A percentile compares a stretch with the other conserved stretches of the same genome.
Evolutionary conservation across 2,329 filamentous ascomycete species (phyloP).

Genomic region (Dothiorella sarmentorum): DNA sequence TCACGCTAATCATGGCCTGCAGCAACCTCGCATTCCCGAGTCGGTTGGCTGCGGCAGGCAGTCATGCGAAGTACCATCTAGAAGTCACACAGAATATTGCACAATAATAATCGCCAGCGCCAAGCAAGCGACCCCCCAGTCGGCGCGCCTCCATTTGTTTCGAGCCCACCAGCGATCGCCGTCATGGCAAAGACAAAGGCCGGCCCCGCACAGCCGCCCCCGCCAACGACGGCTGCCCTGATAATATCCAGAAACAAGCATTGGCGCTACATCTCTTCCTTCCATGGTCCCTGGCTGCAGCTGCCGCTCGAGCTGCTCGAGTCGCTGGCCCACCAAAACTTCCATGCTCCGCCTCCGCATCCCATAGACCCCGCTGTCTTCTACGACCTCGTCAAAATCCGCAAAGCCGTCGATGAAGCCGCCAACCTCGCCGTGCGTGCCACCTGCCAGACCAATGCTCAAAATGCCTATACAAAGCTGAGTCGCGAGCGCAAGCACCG

Average conservation of each 20-base stretch:
- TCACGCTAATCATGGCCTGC: background rate
- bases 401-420: slow-evolving; percentile 74
- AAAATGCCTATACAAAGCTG: slow-evolving; percentile 56
- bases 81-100: too few relatives aligned
- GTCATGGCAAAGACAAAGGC: background rate
- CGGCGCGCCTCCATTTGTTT: too few relatives aligned
- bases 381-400: slow-evolving; percentile 81
- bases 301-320: slow-evolving; percentile 76
- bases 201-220: background rate
- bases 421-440: slow-evolving; percentile 74
- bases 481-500: slow-evolving; percentile 74
- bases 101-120: background rate
- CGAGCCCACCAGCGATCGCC: background rate
- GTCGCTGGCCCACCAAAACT: slow-evolving; percentile 74
- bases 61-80: too few relatives aligned
- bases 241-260: slow-evolving; percentile 53
- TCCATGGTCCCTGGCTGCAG: slow-evolving; percentile 79
- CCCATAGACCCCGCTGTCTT: slow-evolving; percentile 77
- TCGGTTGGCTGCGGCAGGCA: too few relatives aligned
- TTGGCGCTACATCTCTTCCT: slow-evolving; percentile 81
- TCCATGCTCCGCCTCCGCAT: slow-evolving; percentile 69
- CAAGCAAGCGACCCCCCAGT: too few relatives aligned
- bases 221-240: slow-evolving; percentile 23
- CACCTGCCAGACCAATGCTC: slow-evolving; percentile 55
- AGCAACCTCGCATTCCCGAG: background rate